These are phyloP conservation scores for Thalia dealbata DNA, from an alignment of 176 grass and related monocot species.

Conservation along the genomic window DNA sequence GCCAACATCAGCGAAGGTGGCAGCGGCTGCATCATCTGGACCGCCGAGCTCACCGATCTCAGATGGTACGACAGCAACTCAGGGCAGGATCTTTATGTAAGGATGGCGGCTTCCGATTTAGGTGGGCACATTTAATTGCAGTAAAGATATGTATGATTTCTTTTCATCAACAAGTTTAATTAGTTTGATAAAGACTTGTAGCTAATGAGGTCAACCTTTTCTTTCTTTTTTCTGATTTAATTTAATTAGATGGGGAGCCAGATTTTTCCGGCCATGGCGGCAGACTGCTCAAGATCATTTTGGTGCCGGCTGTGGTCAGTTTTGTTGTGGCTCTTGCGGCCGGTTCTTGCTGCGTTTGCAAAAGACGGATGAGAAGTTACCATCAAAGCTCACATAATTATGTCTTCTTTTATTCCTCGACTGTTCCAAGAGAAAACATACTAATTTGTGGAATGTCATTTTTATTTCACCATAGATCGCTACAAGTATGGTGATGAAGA, in stretches of 20 bases:
- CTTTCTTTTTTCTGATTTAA: too few species aligned
- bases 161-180: neutral
- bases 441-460: too few species aligned
- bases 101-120: conserved; percentile 5
- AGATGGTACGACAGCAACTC: neutral
- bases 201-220: too few species aligned
- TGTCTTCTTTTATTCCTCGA: too few species aligned
- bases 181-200: too few species aligned
- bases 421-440: too few species aligned
- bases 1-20: neutral
- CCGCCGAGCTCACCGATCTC: conserved; percentile 1
- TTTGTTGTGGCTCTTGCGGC: neutral
- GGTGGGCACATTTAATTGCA: neutral
- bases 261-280: too few species aligned
- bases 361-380: neutral
- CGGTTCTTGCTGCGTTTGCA: neutral
- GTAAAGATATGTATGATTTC: neutral
- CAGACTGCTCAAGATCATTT: neutral
- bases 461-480: too few species aligned
- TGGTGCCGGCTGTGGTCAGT: too few species aligned
- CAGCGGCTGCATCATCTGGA: conserved; percentile 3
- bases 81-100: conserved; percentile 12
- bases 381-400: too few species aligned
- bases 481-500: neutral
- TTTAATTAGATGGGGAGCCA: neutral